phyloP scores from a whole-genome alignment of 2,329 filamentous ascomycete genomes.

The Phoma sp. region DNA sequence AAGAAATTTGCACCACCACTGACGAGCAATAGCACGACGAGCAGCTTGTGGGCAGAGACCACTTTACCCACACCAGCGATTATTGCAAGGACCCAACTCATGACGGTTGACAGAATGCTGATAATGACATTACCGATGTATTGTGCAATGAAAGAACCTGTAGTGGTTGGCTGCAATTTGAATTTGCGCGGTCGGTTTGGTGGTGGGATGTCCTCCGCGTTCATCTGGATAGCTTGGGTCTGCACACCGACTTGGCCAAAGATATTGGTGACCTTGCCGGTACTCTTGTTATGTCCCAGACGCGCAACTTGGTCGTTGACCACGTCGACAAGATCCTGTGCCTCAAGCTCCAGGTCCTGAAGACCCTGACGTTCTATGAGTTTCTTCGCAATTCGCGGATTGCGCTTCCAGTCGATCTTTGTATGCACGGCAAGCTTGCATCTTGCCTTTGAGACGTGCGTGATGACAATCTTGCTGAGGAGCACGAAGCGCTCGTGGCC shows the following conservation, averaged over 20 bases:
- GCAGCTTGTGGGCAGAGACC: conserved; percentile 73
- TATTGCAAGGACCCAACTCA: conserved; percentile 76
- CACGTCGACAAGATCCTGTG: conserved; percentile 75
- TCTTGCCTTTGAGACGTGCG: conserved; percentile 87
- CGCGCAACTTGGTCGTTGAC: conserved; percentile 78
- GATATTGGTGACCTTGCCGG: conserved; percentile 78
- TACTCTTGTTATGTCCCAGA: conserved; percentile 74
- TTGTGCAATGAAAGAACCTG: conserved; percentile 75
- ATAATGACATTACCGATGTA: conserved; percentile 74
- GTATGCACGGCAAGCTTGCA: conserved; percentile 90
- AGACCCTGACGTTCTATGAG: conserved; percentile 71
- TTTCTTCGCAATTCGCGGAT: conserved; percentile 48
- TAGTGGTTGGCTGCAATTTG: conserved; percentile 57
- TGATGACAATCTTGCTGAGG: conserved; percentile 90
- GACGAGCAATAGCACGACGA: conserved; percentile 70
- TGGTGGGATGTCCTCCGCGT: conserved; percentile 44
- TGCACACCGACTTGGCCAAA: conserved; percentile 77
- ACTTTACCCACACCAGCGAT: conserved; percentile 71
- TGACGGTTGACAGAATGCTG: conserved; percentile 74
- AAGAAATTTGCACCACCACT: conserved; percentile 77
- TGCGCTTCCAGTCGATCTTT: conserved; percentile 82
- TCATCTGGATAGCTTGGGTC: conserved; percentile 62
- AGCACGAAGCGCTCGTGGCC: conserved; percentile 79
- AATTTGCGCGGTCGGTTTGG: conserved; percentile 47
- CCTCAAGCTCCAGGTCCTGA: conserved; percentile 74